phyloP scores from a whole-genome alignment of 495 filamentous ascomycete genomes.

The Pyronema domesticum region DNA sequence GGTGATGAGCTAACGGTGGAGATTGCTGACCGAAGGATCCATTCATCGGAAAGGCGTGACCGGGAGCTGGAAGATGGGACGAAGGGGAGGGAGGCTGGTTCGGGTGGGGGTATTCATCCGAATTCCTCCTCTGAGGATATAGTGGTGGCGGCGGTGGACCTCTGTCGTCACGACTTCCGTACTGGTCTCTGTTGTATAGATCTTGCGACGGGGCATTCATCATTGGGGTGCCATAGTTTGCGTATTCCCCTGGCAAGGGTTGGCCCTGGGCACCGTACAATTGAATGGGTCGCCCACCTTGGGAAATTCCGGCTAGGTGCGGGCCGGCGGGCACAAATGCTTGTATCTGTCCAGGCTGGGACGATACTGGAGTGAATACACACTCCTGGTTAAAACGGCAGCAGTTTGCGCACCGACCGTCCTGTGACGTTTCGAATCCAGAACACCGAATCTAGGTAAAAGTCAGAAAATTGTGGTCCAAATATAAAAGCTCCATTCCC shows the following conservation, averaged over 20 bases:
- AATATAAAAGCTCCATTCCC: background rate
- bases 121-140: slow-evolving; percentile 22
- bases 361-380: slow-evolving; percentile 70
- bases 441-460: slow-evolving; percentile 57
- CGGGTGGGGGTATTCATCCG: slow-evolving; percentile 19
- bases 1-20: slow-evolving; percentile 9
- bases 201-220: slow-evolving; percentile 26
- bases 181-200: slow-evolving; percentile 26
- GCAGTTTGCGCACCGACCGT: slow-evolving; percentile 67
- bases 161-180: slow-evolving; percentile 25
- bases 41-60: slow-evolving; percentile 1
- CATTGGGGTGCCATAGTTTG: slow-evolving; percentile 25
- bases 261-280: slow-evolving; percentile 66
- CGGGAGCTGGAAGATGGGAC: slow-evolving; percentile 23
- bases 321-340: slow-evolving; percentile 63
- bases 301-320: slow-evolving; percentile 15
- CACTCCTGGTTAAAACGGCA: slow-evolving; percentile 68
- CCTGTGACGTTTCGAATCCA: slow-evolving; percentile 57
- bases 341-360: slow-evolving; percentile 42
- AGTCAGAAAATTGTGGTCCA: background rate
- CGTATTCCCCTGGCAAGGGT: slow-evolving; percentile 29
- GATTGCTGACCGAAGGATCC: slow-evolving; percentile 20
- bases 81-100: slow-evolving; percentile 25
- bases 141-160: slow-evolving; percentile 6
- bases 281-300: slow-evolving; percentile 28